Evolutionary conservation across 345 rosid species (phyloP).

Genomic region (Eucalyptus shirleyi): DNA sequence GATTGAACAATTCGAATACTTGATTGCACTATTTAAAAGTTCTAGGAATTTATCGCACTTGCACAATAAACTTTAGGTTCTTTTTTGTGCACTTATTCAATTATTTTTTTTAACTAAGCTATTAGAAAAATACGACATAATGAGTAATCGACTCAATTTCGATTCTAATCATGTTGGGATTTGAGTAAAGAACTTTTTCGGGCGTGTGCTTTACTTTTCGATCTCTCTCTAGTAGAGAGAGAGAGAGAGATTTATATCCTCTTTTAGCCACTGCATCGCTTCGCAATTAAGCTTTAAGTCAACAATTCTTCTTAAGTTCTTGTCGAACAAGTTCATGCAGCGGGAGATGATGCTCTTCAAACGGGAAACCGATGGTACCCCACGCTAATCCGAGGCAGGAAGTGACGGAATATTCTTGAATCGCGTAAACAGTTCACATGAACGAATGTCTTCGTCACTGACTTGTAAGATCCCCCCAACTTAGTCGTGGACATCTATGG

Average conservation of each 20-base stretch:
- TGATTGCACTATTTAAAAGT: too few relatives aligned
- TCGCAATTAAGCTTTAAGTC: neutral
- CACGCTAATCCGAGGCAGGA: neutral
- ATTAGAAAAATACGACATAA: too few relatives aligned
- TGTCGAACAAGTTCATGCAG: neutral
- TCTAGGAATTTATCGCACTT: too few relatives aligned
- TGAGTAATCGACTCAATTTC: too few relatives aligned
- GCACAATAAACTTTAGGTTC: rapidly evolving
- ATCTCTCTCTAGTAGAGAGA: neutral
- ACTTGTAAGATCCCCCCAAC: neutral
- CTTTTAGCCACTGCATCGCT: neutral
- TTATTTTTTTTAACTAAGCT: too few relatives aligned
- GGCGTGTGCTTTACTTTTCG: neutral
- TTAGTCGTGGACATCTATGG: neutral
- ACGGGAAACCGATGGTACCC: neutral
- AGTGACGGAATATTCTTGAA: neutral
- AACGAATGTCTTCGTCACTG: neutral
- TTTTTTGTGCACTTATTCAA: neutral
- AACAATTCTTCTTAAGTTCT: too few relatives aligned
- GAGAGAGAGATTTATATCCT: too few relatives aligned
- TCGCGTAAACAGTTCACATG: neutral
- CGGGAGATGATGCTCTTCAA: neutral
- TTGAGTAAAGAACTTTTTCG: neutral
- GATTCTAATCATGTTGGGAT: neutral
- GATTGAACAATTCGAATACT: too few relatives aligned